Evolutionary conservation across 2,329 filamentous ascomycete species (phyloP), one percentile per base, ranked within the genome.

Genomic region (Monosporascus cannonballus): DNA sequence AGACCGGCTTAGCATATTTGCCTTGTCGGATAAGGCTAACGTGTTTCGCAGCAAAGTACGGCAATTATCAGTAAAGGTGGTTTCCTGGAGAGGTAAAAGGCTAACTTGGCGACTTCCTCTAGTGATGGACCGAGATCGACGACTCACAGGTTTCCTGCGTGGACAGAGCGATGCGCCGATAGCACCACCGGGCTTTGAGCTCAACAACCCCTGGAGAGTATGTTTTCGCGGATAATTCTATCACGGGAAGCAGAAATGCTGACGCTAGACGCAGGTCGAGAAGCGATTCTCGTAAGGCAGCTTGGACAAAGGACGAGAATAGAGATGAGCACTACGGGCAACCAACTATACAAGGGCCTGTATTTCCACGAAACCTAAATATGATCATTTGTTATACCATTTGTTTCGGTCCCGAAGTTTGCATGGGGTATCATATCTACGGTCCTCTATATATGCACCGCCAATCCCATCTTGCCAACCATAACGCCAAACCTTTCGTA

Each of bases 41-140:
- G n/a, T 48, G 17, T 47, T 49, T 45, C 54, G 55, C 58, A 83
- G 79, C 78, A 83, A 80, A 83, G 78, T 81, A 76, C 53, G 42
- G 7, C 18, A 5, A 42, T 20, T 42, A 14, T 14, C 9, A 24
- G 4, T 6, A 18, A 18, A 14, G 8, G 20, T 42, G 5, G 5
- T 42, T 20, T 15, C 3, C 6, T 20, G 6, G 22, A 46, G 22
- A 11, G 70, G 59, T 47, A 44, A 18, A 36, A 15, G 17, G 47
- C 61, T 66, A 48, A 66, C 54, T 34, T 45, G 41, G 8, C 22
- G 25, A 36, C 51, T 30, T 37, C 36, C 37, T 55, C 27, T 51
- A 85, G 83, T 86, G 83, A 85, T 85, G 81, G 76, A 83, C 52
- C 80, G 83, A 62, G 83, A 86, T 61, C 74, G 76, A 56, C 76